Evolutionary conservation across 2,329 filamentous ascomycete species (phyloP).

Genomic region (Talaromyces atroroseus): DNA sequence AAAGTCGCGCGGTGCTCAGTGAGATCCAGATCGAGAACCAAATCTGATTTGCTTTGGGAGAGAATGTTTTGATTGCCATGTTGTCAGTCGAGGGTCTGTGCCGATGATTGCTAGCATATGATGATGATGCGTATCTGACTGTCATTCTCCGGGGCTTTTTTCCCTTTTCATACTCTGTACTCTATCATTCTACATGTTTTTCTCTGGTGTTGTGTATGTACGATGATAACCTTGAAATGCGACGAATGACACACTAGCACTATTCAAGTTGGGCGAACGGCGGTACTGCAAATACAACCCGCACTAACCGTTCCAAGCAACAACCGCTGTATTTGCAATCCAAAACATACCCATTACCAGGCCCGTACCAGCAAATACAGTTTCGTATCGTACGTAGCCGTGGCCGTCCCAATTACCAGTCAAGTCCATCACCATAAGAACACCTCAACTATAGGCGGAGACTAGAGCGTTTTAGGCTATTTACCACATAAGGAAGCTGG

Average conservation of each 20-base stretch:
- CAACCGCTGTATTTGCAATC: not conserved
- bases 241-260: not conserved
- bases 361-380: not conserved
- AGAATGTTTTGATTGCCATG: not conserved
- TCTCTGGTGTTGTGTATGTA: not conserved
- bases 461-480: constrained; percentile 14
- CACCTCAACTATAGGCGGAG: not conserved
- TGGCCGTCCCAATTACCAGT: not conserved
- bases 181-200: not conserved
- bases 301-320: not conserved
- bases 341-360: not conserved
- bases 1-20: not conserved
- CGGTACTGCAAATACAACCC: not conserved
- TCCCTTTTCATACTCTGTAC: not conserved
- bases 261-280: not conserved
- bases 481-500: constrained; percentile 8
- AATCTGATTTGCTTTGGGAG: not conserved
- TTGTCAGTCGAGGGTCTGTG: not conserved
- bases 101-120: not conserved
- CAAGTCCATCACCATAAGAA: not conserved
- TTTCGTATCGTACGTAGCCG: not conserved
- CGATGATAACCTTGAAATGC: not conserved
- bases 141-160: not conserved
- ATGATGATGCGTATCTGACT: not conserved
- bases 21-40: not conserved